These are phyloP conservation scores for Rhizopus arrhizus DNA, from an alignment of 371 early-diverging fungal species.

Conservation along the genomic window DNA sequence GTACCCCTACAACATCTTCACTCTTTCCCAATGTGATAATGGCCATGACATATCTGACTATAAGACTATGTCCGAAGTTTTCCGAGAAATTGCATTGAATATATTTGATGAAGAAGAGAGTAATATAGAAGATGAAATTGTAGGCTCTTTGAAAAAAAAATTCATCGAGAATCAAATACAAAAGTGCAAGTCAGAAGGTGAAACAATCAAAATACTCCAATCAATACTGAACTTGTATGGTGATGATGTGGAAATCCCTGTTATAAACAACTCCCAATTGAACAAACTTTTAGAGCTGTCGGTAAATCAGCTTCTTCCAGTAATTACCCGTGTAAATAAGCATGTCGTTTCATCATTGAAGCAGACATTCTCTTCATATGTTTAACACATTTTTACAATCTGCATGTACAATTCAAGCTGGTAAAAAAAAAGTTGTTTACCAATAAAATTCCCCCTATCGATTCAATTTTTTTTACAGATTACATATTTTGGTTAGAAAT, in stretches of 20 bases:
- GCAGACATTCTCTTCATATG: slow-evolving; percentile 1
- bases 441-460: too few species aligned
- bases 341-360: slow-evolving; percentile 4
- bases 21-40: slow-evolving; percentile 4
- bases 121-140: slow-evolving; percentile 3
- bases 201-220: slow-evolving; percentile 2
- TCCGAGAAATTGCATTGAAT: slow-evolving; percentile 4
- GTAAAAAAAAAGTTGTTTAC: too few species aligned
- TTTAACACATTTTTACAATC: too few species aligned
- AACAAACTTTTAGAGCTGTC: neutral
- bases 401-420: too few species aligned
- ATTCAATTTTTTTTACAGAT: neutral
- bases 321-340: slow-evolving; percentile 2
- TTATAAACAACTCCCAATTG: slow-evolving; percentile 1
- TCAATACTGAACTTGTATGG: slow-evolving; percentile 7
- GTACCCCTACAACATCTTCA: slow-evolving; percentile 1
- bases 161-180: neutral
- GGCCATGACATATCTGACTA: slow-evolving; percentile 7
- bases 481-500: slow-evolving; percentile 5
- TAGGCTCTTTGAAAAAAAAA: slow-evolving; percentile 2
- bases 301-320: slow-evolving; percentile 1
- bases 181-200: slow-evolving; percentile 3
- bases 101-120: slow-evolving; percentile 4
- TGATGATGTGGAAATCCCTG: neutral
- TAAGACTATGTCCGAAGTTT: slow-evolving; percentile 2